Percentiles rank a stretch among this genome's conserved stretches.
Evolutionary conservation across 495 filamentous ascomycete genomes (phyloP).

Genomic region (Pseudevernia furfuracea): DNA sequence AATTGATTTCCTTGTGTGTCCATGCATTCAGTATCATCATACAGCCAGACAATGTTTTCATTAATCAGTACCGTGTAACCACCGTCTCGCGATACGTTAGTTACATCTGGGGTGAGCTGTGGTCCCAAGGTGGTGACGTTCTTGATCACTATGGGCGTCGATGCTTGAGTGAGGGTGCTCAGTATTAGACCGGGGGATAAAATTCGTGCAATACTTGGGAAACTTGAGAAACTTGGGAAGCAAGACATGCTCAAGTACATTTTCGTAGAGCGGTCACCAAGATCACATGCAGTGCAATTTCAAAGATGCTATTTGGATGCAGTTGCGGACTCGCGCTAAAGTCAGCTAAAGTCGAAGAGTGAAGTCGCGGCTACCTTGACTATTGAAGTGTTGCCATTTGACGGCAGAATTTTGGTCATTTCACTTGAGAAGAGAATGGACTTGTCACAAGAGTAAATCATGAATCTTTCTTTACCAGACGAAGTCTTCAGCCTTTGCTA

Average conservation of each 20-base stretch:
- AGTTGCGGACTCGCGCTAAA: not conserved
- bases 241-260: conserved; percentile 1
- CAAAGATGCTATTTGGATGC: not conserved
- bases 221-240: no score
- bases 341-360: not conserved
- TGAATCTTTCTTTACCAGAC: not conserved
- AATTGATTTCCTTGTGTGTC: conserved; percentile 24
- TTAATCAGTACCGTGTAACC: conserved; percentile 28
- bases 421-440: not conserved
- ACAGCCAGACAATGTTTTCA: conserved; percentile 28
- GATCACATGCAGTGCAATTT: not conserved
- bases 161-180: conserved; percentile 3
- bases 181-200: not conserved
- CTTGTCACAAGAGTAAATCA: not conserved
- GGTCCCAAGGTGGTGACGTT: conserved; percentile 25
- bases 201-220: not conserved
- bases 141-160: conserved; percentile 24
- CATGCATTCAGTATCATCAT: conserved; percentile 30
- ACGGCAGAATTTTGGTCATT: not conserved
- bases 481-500: not conserved
- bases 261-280: not conserved
- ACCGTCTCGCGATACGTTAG: conserved; percentile 26
- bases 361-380: conserved; percentile 2
- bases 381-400: not conserved
- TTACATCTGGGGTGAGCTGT: conserved; percentile 25